Base-by-base conservation (phyloP, 2,329 filamentous ascomycete species). In the Periconia sp. region DNA sequence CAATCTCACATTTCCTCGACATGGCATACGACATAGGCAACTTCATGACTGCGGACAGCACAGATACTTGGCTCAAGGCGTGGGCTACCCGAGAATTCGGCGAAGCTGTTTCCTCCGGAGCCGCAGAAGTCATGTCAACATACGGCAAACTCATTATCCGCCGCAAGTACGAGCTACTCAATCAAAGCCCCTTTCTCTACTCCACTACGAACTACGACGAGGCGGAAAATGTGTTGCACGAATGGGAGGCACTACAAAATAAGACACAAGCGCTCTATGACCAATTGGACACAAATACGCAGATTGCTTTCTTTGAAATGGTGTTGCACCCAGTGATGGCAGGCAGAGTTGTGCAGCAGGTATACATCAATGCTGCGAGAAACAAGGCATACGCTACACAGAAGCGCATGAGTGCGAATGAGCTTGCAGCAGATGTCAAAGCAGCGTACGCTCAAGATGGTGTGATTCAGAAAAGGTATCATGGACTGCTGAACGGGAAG, bases 1-100 rank as follows among this genome's bases (percentile, higher is more conserved):
- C 83, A 21, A 81, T 86, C 58, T 80, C 73, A 52, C 83, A 86
- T 61, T 85, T 83, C 65, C 66, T 87, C 43, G 83, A 86, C 52
- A 73, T 87, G 48, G 84, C 82, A 1, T 87, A 86, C 58, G 79
- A 87, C 57, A 76, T 78, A 22, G 71, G 72, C 5, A 71, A 76
- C n/a, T 73, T 81, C 46, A 79, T 75, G 43, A 76, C 78, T 0
- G 64, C 70, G 2, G 41, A 48, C 15, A 51, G 47, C 39, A 59
- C 55, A 2, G 55, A 58, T 16, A 69, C 72, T 2, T 87, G 83
- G 79, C 73, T 84, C 10, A 57, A 71, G n/a, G 67, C 73, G 3
- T 84, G 80, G 78, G 79, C 78, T 2, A 66, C 72, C 10, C 76
- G 81, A 7, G 80, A 84, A 50, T 85, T 85, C 52, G 79, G 77